Base-by-base conservation (phyloP, 495 filamentous ascomycete genomes). In the Clohesyomyces aquaticus region DNA sequence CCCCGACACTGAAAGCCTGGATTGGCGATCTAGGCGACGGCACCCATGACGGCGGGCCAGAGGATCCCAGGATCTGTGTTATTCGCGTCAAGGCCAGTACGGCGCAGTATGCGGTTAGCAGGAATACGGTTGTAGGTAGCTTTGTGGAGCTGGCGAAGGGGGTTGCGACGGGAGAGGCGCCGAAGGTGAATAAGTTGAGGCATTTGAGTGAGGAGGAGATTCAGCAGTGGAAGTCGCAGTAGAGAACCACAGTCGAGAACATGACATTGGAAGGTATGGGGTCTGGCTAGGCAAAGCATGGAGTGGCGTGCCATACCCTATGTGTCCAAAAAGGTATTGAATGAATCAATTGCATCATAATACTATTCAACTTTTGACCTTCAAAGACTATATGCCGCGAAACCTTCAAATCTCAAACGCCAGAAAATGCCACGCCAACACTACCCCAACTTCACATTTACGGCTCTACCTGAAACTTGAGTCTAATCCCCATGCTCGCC, bases 1-100 rank as follows among this genome's bases (percentile, higher is more conserved):
- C 83, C 49, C 82, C 86, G 0, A 71, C 77, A 4, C 79, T 98
- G 55, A 91, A 90, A 73, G 88, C 91, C 0, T 96, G 93, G 93
- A 70, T 98, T 21, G 93, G 93, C 21, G 93, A 98, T 67, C 80
- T 98, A 12, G 92, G 89, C 14, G 93, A 96, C 64, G 92, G 91
- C 1, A 83, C 83, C 42, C 93, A 96, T 69, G 88, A 96, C 63
- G 93, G 93, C 11, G 83, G 87, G 1, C 85, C 86, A 10, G 80
- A 88, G 3, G 93, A 96, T 70, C 93, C 93, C 9, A 79, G 93
- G 10, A 90, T 96, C 66, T 82, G 79, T 25, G 69, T 92, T 46
- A 89, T 93, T 54, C 81, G 82, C 55, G 82, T 91, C 28, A 82
- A 82, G 76, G 81, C 83, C 27, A 78, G 72, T 43, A 86, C 85